Evolutionary conservation across 1,139 yeast species (phyloP), one percentile per base, ranked within the genome.

Genomic region (Yamadazyma atlantica): DNA sequence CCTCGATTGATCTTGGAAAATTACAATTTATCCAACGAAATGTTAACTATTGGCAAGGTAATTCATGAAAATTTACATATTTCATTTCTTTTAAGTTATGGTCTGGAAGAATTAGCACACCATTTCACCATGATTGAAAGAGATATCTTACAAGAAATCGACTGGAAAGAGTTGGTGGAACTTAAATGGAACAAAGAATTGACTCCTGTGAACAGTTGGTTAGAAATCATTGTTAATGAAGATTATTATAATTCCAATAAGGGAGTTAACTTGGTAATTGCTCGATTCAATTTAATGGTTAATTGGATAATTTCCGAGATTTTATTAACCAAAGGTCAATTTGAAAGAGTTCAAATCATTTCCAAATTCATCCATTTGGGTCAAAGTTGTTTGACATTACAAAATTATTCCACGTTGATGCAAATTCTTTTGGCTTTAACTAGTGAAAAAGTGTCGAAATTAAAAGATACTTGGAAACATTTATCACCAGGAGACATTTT

Each of bases 281-380:
- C 95, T 0, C 71, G 98, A 48, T 92, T 90, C 66, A 89, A 90
- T 54, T 66, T 92, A 39, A 84, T 87, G 73, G 88, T 87, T 5
- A 87, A 87, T 55, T 92, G 98, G 98, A 82, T 89, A 34, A 82
- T 87, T 30, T 86, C 96, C 1, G 96, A 92, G 61, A 77, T 92
- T 38, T 60, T 88, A 12, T 64, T 92, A 44, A 87, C 96, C 7
- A 72, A 72, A 39, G 67, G 71, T 29, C 64, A 74, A 28, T 66
- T 64, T 10, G 80, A 85, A 50, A 70, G 92, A 46, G 80, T 80
- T 30, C 73, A 77, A 39, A 75, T 90, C 1, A 76, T 90, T 12
- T 80, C 89, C 15, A 68, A 94, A 48, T 87, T 87, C 52, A 86
- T 92, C 41, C 96, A 88, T 51, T 66, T 90, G 43, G 97, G 96